A percentile compares a stretch with the other conserved stretches of the same genome.
Evolutionary conservation across 1,284 basidiomycete genomes (phyloP).

Genomic region (Marasmius fiardii): DNA sequence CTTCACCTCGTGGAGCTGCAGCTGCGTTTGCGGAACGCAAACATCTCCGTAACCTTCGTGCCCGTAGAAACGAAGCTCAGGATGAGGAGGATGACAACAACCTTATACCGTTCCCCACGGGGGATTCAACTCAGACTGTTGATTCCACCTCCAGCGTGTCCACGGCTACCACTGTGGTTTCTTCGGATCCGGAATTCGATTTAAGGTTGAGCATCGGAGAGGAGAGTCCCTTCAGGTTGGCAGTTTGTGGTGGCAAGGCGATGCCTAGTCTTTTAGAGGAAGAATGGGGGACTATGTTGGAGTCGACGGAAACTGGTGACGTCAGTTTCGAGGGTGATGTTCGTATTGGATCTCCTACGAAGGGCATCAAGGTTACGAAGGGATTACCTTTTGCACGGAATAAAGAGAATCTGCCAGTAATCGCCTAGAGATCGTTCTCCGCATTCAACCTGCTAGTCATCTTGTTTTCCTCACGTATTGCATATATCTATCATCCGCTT

Average conservation of each 20-base stretch:
- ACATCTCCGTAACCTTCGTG: constrained; percentile 1
- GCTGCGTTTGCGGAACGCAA: constrained; percentile 37
- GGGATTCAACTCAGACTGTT: neutral
- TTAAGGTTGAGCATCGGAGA: constrained; percentile 17
- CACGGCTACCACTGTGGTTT: neutral
- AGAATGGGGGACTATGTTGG: constrained; percentile 37
- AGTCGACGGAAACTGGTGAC: constrained; percentile 30
- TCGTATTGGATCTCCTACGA: neutral
- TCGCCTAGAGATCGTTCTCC: too few relatives aligned
- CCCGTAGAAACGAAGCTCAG: neutral
- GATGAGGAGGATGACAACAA: neutral
- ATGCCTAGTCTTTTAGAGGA: constrained; percentile 58
- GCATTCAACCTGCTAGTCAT: too few relatives aligned
- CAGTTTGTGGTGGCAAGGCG: constrained; percentile 27
- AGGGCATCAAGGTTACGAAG: neutral
- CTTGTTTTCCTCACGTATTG: too few relatives aligned
- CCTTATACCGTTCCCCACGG: neutral
- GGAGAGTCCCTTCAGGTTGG: constrained; percentile 51
- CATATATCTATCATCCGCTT: too few relatives aligned
- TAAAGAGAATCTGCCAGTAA: constrained; percentile 2
- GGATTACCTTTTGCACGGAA: neutral
- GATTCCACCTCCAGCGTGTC: constrained; percentile 1
- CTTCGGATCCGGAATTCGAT: neutral
- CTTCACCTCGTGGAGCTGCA: constrained; percentile 46
- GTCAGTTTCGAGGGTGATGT: constrained; percentile 44